Evolutionary conservation across 2,329 filamentous ascomycete genomes (phyloP).

Genomic region (Stachybotrys chlorohalonatus): DNA sequence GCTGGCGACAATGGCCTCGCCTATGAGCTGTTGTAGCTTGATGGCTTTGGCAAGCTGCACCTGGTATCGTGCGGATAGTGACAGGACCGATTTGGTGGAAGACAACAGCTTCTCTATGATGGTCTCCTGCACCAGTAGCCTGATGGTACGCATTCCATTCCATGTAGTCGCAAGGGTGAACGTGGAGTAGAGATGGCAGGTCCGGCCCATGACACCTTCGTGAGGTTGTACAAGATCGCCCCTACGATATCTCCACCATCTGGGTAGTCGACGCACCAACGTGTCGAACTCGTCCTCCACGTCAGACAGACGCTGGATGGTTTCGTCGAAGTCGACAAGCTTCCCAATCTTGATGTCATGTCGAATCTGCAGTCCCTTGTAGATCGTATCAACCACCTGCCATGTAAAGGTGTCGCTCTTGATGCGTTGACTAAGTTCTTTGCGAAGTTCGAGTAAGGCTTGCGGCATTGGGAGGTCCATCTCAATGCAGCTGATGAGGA

Average conservation of each 20-base stretch:
- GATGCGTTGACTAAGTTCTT: conserved; percentile 27
- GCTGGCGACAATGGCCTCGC: conserved; percentile 33
- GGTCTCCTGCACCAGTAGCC: conserved; percentile 39
- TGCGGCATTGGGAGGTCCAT: conserved; percentile 37
- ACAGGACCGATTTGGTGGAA: conserved; percentile 2
- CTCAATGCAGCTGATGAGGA: conserved; percentile 43
- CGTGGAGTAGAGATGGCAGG: conserved; percentile 37
- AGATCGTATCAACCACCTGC: conserved; percentile 33
- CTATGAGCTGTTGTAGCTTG: conserved; percentile 27
- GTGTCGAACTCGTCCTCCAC: conserved; percentile 34
- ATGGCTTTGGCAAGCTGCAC: conserved; percentile 26
- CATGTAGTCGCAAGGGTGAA: conserved; percentile 35
- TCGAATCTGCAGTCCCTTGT: conserved; percentile 35
- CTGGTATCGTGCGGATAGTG: conserved; percentile 20
- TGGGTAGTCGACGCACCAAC: conserved; percentile 27
- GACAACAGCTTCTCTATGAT: conserved; percentile 32
- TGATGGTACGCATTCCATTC: conserved; percentile 36
- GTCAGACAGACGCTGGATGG: conserved; percentile 24
- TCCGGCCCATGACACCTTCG: conserved; percentile 28
- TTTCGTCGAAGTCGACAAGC: conserved; percentile 23
- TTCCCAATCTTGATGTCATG: conserved; percentile 32
- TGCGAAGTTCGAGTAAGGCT: conserved; percentile 35
- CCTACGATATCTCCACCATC: conserved; percentile 31
- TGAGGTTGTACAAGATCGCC: conserved; percentile 28
- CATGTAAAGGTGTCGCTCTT: conserved; percentile 29